These are phyloP conservation scores for Mycena olivaceomarginata DNA, from an alignment of 768 basidiomycete species.

Conservation along the genomic window DNA sequence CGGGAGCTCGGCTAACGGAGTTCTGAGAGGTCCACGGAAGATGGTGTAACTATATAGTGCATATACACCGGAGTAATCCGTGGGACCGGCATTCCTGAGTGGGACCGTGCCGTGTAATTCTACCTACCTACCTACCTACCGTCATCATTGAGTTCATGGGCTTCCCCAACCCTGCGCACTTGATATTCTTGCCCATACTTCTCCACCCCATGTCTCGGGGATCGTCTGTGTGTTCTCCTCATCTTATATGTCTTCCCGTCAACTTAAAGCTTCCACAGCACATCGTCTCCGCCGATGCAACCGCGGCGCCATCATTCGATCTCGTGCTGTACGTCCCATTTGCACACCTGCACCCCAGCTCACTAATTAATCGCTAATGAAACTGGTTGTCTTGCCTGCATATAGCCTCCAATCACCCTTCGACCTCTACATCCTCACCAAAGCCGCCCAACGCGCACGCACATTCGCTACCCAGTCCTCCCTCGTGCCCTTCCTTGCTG, in stretches of 20 bases:
- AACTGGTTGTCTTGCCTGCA: too few species aligned
- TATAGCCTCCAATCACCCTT: neutral
- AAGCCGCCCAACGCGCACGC: neutral
- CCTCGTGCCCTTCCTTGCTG: neutral
- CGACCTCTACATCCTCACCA: conserved; percentile 1
- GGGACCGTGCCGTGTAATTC: too few species aligned
- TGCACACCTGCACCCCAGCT: neutral
- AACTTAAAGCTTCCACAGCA: neutral
- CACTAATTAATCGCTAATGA: neutral
- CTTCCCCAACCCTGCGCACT: conserved; percentile 11
- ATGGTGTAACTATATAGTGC: too few species aligned
- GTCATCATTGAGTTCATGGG: conserved; percentile 14
- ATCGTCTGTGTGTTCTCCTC: conserved; percentile 7
- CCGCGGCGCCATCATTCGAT: neutral
- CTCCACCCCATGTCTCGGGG: conserved; percentile 18
- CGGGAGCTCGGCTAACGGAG: too few species aligned
- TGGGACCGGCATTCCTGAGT: too few species aligned
- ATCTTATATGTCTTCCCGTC: neutral
- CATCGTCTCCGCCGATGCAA: conserved; percentile 17
- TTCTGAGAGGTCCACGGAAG: too few species aligned
- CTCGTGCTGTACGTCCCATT: conserved; percentile 13
- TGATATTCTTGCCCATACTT: conserved; percentile 9
- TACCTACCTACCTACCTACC: too few species aligned
- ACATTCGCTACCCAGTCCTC: neutral
- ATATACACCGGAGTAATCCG: too few species aligned